Base-by-base conservation (phyloP, 768 basidiomycete species). In the Cyclocybe aegerita region DNA sequence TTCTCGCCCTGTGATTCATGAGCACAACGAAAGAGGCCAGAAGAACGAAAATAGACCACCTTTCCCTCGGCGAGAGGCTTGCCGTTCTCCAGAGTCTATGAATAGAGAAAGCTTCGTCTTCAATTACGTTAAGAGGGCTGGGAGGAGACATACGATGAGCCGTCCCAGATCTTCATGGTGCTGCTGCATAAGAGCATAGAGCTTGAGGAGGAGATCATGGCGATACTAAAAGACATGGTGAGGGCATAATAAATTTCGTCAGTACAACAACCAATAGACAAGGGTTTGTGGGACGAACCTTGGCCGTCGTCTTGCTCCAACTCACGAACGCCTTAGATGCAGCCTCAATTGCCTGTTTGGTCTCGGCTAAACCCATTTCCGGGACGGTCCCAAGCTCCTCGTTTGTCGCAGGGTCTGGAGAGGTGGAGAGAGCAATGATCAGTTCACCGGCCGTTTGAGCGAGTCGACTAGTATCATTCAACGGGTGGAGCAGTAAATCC, bases 11-110 rank as follows among this genome's bases (percentile, higher is more conserved):
- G 35, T n/a, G n/a, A 50, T 29, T 10, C 34, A 53, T 48, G 29
- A 52, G 44, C 49, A 46, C 12, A 35, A 15, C 31, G n/a, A 14
- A 34, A 45, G 15, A 35, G 39, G 9, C 49, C 9, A 36, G 4
- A n/a, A 34, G 39, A 9, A 15, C 6, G 29, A 16, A 35, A 29
- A 48, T 42, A 29, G 37, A 45, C 37, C 54, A 88, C 90, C 80
- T 90, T 88, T 33, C 82, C 90, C 57, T 98, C 94, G 0, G 75
- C 71, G 39, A 97, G 71, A 7, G 93, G 79, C 72, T 98, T 99
- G 33, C 97, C 97, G 62, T 99, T 99, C 73, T 99, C 97, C 52
- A 94, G 70, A 5, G 93, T 95, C 91, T 93, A 66, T 35, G 35
- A 34, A 48, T 52, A 31, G 45, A 43, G 34, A 39, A 52, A 29